phyloP scores from a whole-genome alignment of 2,329 filamentous ascomycete species.

The Talaromyces piceae region DNA sequence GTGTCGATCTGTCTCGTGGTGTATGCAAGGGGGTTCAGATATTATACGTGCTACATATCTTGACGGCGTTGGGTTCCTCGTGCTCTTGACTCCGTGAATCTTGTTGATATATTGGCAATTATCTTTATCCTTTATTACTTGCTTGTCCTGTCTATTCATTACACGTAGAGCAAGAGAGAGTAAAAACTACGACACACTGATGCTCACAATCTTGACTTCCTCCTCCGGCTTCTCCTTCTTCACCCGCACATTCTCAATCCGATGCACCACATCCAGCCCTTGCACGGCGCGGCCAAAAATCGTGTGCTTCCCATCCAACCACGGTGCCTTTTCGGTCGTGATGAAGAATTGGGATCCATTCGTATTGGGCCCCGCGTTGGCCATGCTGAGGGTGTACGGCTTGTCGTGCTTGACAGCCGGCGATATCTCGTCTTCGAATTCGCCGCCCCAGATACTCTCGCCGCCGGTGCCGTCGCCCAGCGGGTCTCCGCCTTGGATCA shows the following conservation, averaged over 20 bases:
- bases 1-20: not conserved
- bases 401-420: constrained; percentile 79
- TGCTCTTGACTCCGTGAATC: not conserved
- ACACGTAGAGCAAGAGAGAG: no score
- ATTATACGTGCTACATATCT: not conserved
- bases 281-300: constrained; percentile 88
- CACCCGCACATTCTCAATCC: constrained; percentile 84
- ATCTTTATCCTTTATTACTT: not conserved
- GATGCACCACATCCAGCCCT: constrained; percentile 88
- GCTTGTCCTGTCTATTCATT: not conserved
- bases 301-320: constrained; percentile 93
- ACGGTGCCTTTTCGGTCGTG: constrained; percentile 93
- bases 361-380: constrained; percentile 89
- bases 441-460: constrained; percentile 85
- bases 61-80: not conserved
- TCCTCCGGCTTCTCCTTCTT: constrained; percentile 91
- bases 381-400: constrained; percentile 95
- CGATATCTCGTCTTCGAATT: constrained; percentile 91
- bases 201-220: constrained; percentile 95
- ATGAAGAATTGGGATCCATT: constrained; percentile 98
- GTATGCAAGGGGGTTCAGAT: not conserved
- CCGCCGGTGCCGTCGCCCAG: constrained; percentile 83
- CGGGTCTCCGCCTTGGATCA: constrained; percentile 85
- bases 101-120: not conserved
- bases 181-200: constrained; percentile 35